A percentile compares a stretch with the other conserved stretches of the same genome.
Conservation (phyloP, 2,329 filamentous ascomycete genomes). For the Chaetothyriales sp. region DNA sequence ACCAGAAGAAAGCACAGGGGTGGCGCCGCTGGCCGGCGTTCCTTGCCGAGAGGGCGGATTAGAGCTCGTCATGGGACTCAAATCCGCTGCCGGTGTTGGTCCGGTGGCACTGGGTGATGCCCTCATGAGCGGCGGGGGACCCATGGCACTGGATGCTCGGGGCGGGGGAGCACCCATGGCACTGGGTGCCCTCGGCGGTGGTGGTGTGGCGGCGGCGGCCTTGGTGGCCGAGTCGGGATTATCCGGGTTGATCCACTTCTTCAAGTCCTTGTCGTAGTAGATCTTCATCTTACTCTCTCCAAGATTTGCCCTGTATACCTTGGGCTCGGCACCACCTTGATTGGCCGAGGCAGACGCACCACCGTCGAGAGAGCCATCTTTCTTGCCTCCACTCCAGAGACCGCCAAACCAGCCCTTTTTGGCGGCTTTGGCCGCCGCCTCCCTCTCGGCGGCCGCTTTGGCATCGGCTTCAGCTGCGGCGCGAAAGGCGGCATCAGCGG, state of each 20-base stretch:
- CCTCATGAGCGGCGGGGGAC: background rate
- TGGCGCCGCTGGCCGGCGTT: conserved; percentile 10
- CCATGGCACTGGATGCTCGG: background rate
- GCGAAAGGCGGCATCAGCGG: conserved; percentile 19
- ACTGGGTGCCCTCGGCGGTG: conserved; percentile 54
- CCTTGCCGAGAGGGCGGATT: conserved; percentile 11
- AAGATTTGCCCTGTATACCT: conserved; percentile 69
- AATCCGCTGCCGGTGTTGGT: background rate
- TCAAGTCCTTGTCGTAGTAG: conserved; percentile 87
- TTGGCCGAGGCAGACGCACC: conserved; percentile 1
- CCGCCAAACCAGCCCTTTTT: conserved; percentile 58
- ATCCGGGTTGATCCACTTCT: conserved; percentile 98
- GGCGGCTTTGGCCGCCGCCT: conserved; percentile 27
- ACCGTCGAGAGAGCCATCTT: conserved; percentile 48
- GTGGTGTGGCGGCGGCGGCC: conserved; percentile 57
- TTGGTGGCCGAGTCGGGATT: conserved; percentile 50
- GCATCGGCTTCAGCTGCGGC: conserved; percentile 18
- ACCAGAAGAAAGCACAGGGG: conserved; percentile 1
- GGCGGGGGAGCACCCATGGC: conserved; percentile 15
- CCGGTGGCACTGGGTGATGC: conserved; percentile 1
- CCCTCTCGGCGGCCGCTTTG: conserved; percentile 20
- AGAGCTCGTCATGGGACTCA: background rate
- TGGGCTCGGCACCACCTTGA: conserved; percentile 32
- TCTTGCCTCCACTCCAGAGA: conserved; percentile 64
- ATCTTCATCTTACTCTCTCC: conserved; percentile 82